These are phyloP conservation scores for Fusarium metavorans DNA, from an alignment of 2,329 filamentous ascomycete genomes.

Conservation along the genomic window DNA sequence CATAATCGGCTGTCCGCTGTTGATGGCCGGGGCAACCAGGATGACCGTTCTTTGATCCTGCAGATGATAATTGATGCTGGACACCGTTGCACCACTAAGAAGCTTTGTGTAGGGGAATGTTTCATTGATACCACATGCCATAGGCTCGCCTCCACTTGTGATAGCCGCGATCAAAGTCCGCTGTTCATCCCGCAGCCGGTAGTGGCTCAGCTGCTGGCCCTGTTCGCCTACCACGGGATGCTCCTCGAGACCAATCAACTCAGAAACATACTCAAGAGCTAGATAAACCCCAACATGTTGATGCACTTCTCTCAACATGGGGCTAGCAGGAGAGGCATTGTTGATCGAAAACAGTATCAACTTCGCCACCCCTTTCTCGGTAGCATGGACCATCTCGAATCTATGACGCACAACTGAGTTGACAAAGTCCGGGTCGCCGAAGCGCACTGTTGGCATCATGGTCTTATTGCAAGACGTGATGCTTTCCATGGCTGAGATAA, in stretches of 20 bases:
- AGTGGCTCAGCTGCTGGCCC: constrained; percentile 56
- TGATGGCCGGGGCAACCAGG: constrained; percentile 72
- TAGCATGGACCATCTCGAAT: constrained; percentile 55
- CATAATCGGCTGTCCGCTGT: constrained; percentile 49
- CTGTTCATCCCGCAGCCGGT: constrained; percentile 60
- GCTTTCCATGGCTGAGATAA: no score
- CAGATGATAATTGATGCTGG: constrained; percentile 39
- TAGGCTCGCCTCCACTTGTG: constrained; percentile 64
- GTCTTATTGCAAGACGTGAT: constrained; percentile 53
- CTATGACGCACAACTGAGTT: constrained; percentile 25
- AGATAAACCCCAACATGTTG: constrained; percentile 64
- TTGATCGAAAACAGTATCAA: constrained; percentile 67
- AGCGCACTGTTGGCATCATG: constrained; percentile 56
- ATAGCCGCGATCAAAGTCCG: constrained; percentile 48
- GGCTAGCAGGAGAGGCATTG: constrained; percentile 60
- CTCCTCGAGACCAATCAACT: constrained; percentile 62
- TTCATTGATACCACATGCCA: constrained; percentile 69
- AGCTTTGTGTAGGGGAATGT: no score
- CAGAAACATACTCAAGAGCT: constrained; percentile 59
- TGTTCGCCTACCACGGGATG: constrained; percentile 65
- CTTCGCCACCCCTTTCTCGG: constrained; percentile 57
- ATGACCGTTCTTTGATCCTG: constrained; percentile 55
- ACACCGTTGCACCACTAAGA: no score
- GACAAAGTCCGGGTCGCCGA: constrained; percentile 46
- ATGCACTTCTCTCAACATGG: constrained; percentile 62